Percentiles rank a stretch among this genome's conserved stretches.
Conservation (phyloP, 345 rosid genomes). For the Brassica juncea region DNA sequence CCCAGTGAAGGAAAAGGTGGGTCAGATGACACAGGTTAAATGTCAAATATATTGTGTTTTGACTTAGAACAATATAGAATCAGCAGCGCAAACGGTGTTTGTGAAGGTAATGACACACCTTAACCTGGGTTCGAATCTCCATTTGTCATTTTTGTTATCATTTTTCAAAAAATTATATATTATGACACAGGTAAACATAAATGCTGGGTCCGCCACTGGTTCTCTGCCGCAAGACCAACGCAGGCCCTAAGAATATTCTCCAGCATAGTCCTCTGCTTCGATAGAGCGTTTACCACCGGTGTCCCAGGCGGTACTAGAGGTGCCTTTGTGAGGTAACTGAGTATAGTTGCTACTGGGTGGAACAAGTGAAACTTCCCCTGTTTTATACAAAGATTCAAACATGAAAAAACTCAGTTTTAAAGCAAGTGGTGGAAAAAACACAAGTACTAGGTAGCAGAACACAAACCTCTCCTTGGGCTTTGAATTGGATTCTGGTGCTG, state of each 20-base stretch:
- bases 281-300: conserved; percentile 90
- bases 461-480: conserved; percentile 85
- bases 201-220: too few species aligned
- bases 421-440: neutral
- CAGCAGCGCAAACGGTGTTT: too few species aligned
- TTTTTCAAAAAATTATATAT: too few species aligned
- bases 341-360: conserved; percentile 98
- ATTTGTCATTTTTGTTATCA: too few species aligned
- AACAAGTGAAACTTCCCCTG: conserved; percentile 96
- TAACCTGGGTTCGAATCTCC: too few species aligned
- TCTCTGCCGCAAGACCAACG: conserved; percentile 91
- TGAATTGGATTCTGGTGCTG: conserved; percentile 90
- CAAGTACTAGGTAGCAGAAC: neutral
- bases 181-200: too few species aligned
- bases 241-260: conserved; percentile 97
- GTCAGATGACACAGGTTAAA: too few species aligned
- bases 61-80: too few species aligned
- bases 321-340: conserved; percentile 95
- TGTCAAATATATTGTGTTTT: too few species aligned
- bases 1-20: too few species aligned
- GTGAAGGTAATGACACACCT: too few species aligned
- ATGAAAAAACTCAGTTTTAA: neutral
- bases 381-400: neutral
- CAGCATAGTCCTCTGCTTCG: conserved; percentile 97
- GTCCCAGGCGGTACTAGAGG: conserved; percentile 93